A percentile compares a stretch with the other conserved stretches of the same genome.
phyloP scores from a whole-genome alignment of 2,329 filamentous ascomycete genomes.

The Ceratocystis diversiconidia region DNA sequence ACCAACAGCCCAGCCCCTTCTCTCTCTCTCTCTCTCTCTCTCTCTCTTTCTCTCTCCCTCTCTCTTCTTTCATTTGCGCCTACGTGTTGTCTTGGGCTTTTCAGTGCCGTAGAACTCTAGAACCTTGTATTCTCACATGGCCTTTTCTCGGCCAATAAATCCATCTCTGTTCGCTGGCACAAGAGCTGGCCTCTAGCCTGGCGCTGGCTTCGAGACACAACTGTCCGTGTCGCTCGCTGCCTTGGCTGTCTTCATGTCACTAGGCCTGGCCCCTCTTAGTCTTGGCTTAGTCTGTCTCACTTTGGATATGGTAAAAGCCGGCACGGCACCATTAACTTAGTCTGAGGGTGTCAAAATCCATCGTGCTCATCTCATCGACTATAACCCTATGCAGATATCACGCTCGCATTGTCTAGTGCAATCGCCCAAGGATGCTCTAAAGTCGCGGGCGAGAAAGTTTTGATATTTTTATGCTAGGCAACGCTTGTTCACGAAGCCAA shows the following conservation, averaged over 20 bases:
- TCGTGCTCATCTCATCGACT: background rate
- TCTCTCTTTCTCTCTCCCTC: background rate
- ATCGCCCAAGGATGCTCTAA: background rate
- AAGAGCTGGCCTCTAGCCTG: background rate
- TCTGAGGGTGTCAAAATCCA: background rate
- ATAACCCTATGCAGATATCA: background rate
- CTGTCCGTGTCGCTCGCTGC: background rate
- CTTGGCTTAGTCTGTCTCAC: background rate
- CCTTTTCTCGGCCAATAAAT: constrained; percentile 8
- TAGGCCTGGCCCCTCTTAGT: background rate
- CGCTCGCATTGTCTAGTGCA: background rate
- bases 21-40: background rate
- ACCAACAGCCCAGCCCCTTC: background rate
- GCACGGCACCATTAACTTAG: background rate
- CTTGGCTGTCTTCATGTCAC: background rate
- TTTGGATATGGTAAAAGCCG: background rate
- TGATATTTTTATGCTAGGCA: background rate
- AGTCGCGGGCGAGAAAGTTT: background rate
- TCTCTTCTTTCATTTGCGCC: background rate
- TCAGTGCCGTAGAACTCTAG: background rate
- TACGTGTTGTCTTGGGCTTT: background rate
- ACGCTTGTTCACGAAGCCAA: background rate
- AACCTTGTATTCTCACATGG: background rate
- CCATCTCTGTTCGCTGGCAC: background rate
- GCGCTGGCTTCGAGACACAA: background rate